Evolutionary conservation across 345 rosid species (phyloP).

Genomic region (Eutrema japonicum): DNA sequence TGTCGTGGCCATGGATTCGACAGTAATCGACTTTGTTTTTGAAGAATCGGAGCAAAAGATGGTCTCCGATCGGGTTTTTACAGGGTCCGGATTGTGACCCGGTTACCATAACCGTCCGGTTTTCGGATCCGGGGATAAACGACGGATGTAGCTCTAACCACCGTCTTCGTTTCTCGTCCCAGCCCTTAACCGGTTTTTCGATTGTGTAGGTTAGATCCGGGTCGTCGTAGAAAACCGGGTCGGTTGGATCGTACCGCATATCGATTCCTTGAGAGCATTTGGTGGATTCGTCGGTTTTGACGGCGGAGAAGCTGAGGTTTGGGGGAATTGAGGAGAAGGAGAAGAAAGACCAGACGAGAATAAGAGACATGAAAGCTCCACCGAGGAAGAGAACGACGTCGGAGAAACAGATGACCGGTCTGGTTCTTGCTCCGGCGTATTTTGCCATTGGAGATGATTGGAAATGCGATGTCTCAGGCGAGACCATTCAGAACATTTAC

Average conservation of each 20-base stretch:
- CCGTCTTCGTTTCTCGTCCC: constrained; percentile 79
- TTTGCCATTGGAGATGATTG: constrained; percentile 53
- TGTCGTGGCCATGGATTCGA: constrained; percentile 79
- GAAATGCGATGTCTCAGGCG: constrained; percentile 22
- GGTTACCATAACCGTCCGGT: constrained; percentile 72
- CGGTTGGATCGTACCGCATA: constrained; percentile 59
- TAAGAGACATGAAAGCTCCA: constrained; percentile 63
- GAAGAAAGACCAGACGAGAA: constrained; percentile 74
- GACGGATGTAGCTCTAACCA: constrained; percentile 82
- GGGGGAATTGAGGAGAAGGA: constrained; percentile 48
- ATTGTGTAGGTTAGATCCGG: constrained; percentile 66
- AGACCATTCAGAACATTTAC: constrained; percentile 29
- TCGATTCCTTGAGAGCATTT: constrained; percentile 42
- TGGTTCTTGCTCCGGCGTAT: constrained; percentile 43
- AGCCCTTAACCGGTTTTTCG: constrained; percentile 59
- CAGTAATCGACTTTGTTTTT: constrained; percentile 96
- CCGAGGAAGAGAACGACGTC: constrained; percentile 65
- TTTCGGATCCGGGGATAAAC: constrained; percentile 59
- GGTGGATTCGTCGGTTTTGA: constrained; percentile 16
- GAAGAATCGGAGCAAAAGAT: constrained; percentile 73
- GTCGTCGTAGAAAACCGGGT: constrained; percentile 74
- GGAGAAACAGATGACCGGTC: constrained; percentile 39
- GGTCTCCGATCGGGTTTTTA: constrained; percentile 86
- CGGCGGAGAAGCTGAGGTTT: constrained; percentile 13
- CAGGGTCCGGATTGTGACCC: constrained; percentile 90